These are phyloP conservation scores for Antonospora locustae DNA, from an alignment of 371 early-diverging fungal genomes.

Conservation along the genomic window DNA sequence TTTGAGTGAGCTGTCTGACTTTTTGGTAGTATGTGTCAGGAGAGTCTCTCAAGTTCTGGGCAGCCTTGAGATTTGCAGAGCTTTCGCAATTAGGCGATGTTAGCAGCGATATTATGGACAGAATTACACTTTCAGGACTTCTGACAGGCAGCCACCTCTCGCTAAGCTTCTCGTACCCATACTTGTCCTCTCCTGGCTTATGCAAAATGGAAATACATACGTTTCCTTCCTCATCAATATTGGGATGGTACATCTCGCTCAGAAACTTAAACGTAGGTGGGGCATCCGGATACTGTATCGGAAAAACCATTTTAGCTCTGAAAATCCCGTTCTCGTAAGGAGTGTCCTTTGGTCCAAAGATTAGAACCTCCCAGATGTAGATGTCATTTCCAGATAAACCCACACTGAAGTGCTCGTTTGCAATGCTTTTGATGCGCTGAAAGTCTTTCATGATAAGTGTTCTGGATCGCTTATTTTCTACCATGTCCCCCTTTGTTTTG, in stretches of 20 bases:
- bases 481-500: conserved; percentile 35
- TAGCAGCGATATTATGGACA: conserved; percentile 53
- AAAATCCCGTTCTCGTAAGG: conserved; percentile 92
- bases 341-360: conserved; percentile 79
- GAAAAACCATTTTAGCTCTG: conserved; percentile 67
- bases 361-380: conserved; percentile 74
- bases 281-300: conserved; percentile 64
- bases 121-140: conserved; percentile 57
- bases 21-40: conserved; percentile 61
- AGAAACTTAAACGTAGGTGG: conserved; percentile 71
- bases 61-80: conserved; percentile 56
- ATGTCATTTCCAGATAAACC: conserved; percentile 57
- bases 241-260: conserved; percentile 78
- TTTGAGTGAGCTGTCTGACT: conserved; percentile 61
- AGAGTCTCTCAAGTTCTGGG: conserved; percentile 56
- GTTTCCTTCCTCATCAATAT: conserved; percentile 47
- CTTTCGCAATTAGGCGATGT: conserved; percentile 57
- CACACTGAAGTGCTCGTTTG: conserved; percentile 53
- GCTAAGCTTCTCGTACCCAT: conserved; percentile 72
- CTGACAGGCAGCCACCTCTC: conserved; percentile 83
- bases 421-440: conserved; percentile 40
- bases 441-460: conserved; percentile 51
- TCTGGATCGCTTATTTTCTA: conserved; percentile 22
- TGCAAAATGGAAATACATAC: conserved; percentile 56
- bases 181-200: conserved; percentile 62